Evolutionary conservation across 495 filamentous ascomycete genomes (phyloP).

Genomic region (Penicillium salamii): DNA sequence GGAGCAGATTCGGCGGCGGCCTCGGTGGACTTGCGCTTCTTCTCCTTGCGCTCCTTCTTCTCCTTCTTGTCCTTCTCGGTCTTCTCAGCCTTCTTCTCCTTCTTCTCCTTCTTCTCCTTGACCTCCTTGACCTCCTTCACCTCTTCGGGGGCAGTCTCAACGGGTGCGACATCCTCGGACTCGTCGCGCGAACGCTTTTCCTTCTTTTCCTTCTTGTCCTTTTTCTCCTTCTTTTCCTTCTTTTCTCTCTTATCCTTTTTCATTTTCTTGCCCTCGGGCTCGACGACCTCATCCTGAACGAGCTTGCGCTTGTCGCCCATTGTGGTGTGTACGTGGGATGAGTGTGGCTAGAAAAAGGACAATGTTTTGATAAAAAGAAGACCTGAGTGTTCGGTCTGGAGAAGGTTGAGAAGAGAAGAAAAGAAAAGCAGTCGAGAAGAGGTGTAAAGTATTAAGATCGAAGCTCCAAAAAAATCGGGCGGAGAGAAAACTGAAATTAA

Average conservation of each 20-base stretch:
- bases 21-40: slow-evolving; percentile 1
- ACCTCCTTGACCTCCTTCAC: slow-evolving; percentile 17
- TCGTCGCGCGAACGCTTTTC: slow-evolving; percentile 18
- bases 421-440: slow-evolving; percentile 3
- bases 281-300: slow-evolving; percentile 26
- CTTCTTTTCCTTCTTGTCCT: slow-evolving; percentile 24
- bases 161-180: slow-evolving; percentile 7
- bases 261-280: slow-evolving; percentile 40
- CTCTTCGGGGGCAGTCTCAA: slow-evolving; percentile 5
- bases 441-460: slow-evolving; percentile 3
- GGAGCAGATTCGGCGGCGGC: slow-evolving; percentile 1
- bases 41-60: slow-evolving; percentile 13
- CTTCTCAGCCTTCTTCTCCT: slow-evolving; percentile 22
- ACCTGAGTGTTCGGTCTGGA: too few species aligned
- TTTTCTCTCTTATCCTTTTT: slow-evolving; percentile 34
- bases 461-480: slow-evolving; percentile 28
- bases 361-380: too few species aligned
- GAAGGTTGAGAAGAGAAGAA: background rate
- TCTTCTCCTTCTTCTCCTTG: slow-evolving; percentile 21
- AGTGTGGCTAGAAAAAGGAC: too few species aligned
- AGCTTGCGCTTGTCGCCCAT: slow-evolving; percentile 50
- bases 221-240: slow-evolving; percentile 33
- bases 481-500: slow-evolving; percentile 25
- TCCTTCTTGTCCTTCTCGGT: slow-evolving; percentile 14
- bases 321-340: slow-evolving; percentile 6